Conservation (phyloP, 805 yeast species). For the Lipomyces starkeyi region DNA sequence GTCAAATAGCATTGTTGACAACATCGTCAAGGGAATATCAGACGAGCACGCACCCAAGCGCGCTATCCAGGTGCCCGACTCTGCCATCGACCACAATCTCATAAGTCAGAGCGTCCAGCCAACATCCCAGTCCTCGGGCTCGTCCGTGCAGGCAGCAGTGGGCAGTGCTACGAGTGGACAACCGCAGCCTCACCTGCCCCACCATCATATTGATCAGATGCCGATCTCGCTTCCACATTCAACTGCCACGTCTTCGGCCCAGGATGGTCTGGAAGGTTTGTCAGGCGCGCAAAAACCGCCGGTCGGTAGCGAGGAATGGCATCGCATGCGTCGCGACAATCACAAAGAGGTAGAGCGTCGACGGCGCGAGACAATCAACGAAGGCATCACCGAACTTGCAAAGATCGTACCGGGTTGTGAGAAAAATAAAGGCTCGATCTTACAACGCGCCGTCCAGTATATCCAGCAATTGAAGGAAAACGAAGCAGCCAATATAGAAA, state of each 20-base stretch:
- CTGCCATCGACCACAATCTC: constrained; percentile 27
- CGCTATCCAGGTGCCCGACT: constrained; percentile 9
- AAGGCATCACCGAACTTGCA: constrained; percentile 82
- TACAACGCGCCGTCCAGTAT: constrained; percentile 87
- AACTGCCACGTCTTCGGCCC: constrained; percentile 6
- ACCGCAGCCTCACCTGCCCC: constrained; percentile 31
- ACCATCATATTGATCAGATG: constrained; percentile 13
- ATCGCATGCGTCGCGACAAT: constrained; percentile 78
- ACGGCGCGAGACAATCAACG: constrained; percentile 85
- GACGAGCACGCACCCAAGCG: constrained; percentile 12
- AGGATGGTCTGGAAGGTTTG: constrained; percentile 3
- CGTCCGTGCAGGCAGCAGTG: constrained; percentile 10
- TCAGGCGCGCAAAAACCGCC: constrained; percentile 54
- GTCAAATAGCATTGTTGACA: constrained; percentile 17
- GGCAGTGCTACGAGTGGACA: constrained; percentile 18
- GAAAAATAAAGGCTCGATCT: constrained; percentile 87
- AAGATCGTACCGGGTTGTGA: constrained; percentile 80
- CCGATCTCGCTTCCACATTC: background rate
- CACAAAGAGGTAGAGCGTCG: constrained; percentile 96
- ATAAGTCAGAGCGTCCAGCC: constrained; percentile 19
- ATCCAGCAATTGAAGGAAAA: constrained; percentile 88
- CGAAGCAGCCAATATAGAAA: constrained; percentile 86
- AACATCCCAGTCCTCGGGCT: constrained; percentile 9
- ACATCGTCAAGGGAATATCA: constrained; percentile 10
- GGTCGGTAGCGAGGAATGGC: constrained; percentile 86